Evolutionary conservation across 345 rosid species (phyloP).

Genomic region (Gossypium australe): DNA sequence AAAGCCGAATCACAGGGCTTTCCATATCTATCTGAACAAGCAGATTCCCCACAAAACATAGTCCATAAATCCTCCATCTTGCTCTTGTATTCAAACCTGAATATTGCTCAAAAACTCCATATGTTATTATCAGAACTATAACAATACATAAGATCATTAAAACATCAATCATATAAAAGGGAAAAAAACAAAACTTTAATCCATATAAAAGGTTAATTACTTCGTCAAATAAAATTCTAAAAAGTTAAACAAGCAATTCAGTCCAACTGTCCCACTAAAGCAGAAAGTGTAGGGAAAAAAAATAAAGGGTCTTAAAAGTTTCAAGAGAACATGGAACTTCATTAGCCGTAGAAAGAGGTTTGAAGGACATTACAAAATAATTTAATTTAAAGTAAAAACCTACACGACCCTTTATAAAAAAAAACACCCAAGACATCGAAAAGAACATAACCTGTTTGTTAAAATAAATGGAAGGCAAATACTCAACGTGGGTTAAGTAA

Average conservation of each 20-base stretch:
- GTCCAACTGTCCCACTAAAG: neutral
- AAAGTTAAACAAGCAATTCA: neutral
- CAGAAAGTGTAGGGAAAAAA: neutral
- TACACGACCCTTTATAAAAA: neutral
- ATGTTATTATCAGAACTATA: neutral
- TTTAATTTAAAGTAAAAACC: neutral
- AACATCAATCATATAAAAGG: neutral
- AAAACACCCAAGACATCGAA: too few relatives aligned
- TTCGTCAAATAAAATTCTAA: neutral
- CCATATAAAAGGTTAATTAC: neutral
- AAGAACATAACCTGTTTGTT: too few relatives aligned
- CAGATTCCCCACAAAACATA: constrained; percentile 51
- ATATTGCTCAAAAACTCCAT: neutral
- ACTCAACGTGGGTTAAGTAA: neutral
- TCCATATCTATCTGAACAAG: constrained; percentile 18
- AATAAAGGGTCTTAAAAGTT: neutral
- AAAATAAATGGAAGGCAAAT: too few relatives aligned
- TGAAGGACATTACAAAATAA: too few relatives aligned
- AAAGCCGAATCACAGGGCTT: constrained; percentile 19
- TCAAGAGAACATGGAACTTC: too few relatives aligned
- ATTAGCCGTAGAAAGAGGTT: too few relatives aligned
- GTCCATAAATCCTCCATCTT: constrained; percentile 46
- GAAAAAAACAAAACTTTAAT: neutral
- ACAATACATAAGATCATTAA: neutral
- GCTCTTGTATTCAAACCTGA: constrained; percentile 6